Evolutionary conservation across 2,329 filamentous ascomycete species (phyloP).

Genomic region (Ascochyta clinopodiicola): DNA sequence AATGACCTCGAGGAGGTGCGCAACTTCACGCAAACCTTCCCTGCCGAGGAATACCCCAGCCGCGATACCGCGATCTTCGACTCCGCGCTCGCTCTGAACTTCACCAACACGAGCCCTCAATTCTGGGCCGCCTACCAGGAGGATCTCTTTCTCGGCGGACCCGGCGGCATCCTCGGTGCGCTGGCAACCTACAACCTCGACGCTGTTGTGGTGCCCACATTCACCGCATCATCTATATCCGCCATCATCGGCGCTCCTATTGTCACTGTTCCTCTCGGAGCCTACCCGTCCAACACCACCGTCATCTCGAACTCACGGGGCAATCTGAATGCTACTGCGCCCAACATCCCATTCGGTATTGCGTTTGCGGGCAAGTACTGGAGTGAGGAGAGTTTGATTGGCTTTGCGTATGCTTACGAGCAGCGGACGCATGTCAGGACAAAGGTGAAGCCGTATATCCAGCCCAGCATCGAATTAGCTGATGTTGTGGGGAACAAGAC

Average conservation of each 20-base stretch:
- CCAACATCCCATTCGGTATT: slow-evolving; percentile 67
- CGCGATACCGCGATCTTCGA: slow-evolving; percentile 67
- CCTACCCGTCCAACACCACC: slow-evolving; percentile 57
- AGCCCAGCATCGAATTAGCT: slow-evolving; percentile 56
- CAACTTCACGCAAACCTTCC: slow-evolving; percentile 61
- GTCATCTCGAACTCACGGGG: slow-evolving; percentile 56
- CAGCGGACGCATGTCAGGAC: slow-evolving; percentile 61
- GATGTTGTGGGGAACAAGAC: slow-evolving; percentile 47
- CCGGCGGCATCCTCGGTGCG: slow-evolving; percentile 67
- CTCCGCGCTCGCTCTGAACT: slow-evolving; percentile 57
- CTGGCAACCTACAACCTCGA: slow-evolving; percentile 64
- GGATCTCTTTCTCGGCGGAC: slow-evolving; percentile 61
- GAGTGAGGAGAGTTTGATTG: slow-evolving; percentile 67
- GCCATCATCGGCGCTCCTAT: slow-evolving; percentile 66
- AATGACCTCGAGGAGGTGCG: slow-evolving; percentile 59
- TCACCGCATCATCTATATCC: slow-evolving; percentile 55
- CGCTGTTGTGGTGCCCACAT: slow-evolving; percentile 67
- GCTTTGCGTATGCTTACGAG: slow-evolving; percentile 73
- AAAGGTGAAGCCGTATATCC: slow-evolving; percentile 57
- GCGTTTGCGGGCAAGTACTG: slow-evolving; percentile 67
- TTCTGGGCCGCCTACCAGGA: slow-evolving; percentile 66
- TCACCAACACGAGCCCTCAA: slow-evolving; percentile 61
- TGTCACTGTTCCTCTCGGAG: slow-evolving; percentile 68
- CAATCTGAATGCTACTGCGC: slow-evolving; percentile 60
- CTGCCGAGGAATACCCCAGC: slow-evolving; percentile 65